Evolutionary conservation across 1,284 basidiomycete genomes (phyloP), one percentile per base, ranked within the genome.

Genomic region (Pseudozyma tsukubaensis): DNA sequence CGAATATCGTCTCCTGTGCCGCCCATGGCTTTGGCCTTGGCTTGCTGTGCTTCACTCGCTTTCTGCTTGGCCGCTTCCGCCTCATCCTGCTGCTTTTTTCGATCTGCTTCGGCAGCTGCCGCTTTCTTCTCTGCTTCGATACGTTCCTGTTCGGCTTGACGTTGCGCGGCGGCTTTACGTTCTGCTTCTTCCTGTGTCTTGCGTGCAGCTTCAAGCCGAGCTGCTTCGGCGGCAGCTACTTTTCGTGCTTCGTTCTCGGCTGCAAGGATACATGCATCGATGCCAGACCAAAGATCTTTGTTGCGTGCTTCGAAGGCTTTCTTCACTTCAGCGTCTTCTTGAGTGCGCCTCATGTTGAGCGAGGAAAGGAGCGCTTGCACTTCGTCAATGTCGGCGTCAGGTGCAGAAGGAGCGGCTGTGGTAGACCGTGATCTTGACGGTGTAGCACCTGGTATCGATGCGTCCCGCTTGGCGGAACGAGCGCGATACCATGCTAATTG

Each of bases 241-340:
- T 69, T 62, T 35, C 61, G 64, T 5, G 69, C 70, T 40, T 71
- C 69, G 16, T 61, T 57, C 64, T 83, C 80, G 11, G 78, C 83
- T 2, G 74, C 68, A 3, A 77, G 73, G 50, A 84, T 83, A 14
- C 72, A 71, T 3, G 63, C 60, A 39, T 84, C 82, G 48, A 84
- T 81, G 34, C 71, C 77, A 5, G 77, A 69, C 83, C 83, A 84
- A 9, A 84, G 72, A 11, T 49, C 60, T 29, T 75, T 67, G 50
- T 83, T 79, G 4, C 79, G 76, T 29, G 69, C 64, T 50, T 84
- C 81, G 29, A 83, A 84, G 4, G 74, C 80, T 11, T 63, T 61
- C 16, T 75, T 65, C 11, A 76, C 70, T 11, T 74, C 64, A n/a
- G 61, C 58, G 16, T 84, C 80, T 32, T 73, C 57, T 47, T 75